A percentile compares a stretch with the other conserved stretches of the same genome.
Evolutionary conservation across 2,329 filamentous ascomycete genomes (phyloP).

Genomic region (Colletotrichum brevisporum): DNA sequence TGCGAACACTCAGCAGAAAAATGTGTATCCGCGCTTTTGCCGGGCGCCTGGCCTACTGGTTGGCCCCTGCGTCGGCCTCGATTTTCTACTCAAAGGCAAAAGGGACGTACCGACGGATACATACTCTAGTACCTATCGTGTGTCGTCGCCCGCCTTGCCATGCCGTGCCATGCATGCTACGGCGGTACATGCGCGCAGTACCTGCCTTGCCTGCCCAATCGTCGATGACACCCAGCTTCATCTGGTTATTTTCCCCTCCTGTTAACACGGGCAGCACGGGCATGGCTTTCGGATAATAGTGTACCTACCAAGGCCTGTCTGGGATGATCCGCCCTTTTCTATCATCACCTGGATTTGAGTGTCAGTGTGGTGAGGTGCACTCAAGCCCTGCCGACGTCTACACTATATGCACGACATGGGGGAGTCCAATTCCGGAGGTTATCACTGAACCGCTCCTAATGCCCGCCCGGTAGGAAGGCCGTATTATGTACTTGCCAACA

Average conservation of each 20-base stretch:
- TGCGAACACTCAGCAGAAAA: too few relatives aligned
- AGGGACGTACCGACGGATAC: background rate
- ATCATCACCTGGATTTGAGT: constrained; percentile 1
- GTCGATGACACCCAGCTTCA: constrained; percentile 13
- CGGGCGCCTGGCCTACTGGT: background rate
- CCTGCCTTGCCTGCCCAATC: constrained; percentile 12
- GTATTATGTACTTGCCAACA: background rate
- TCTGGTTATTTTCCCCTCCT: constrained; percentile 5
- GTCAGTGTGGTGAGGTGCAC: background rate
- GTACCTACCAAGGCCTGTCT: background rate
- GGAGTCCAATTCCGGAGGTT: constrained; percentile 22
- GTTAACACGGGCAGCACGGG: background rate
- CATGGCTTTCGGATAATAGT: constrained; percentile 3
- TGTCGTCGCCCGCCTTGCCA: background rate
- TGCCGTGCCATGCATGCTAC: background rate
- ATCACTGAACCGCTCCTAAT: constrained; percentile 22
- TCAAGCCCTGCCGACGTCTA: constrained; percentile 20
- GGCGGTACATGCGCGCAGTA: background rate
- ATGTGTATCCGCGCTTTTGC: background rate
- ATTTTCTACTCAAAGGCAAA: constrained; percentile 1
- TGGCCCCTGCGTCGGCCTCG: constrained; percentile 4
- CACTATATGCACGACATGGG: constrained; percentile 37
- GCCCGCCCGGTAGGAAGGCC: background rate
- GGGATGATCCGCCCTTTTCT: constrained; percentile 5
- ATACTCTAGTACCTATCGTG: background rate